These are phyloP conservation scores for Nakazawaea molendinolei DNA, from an alignment of 805 yeast genomes.

Conservation along the genomic window DNA sequence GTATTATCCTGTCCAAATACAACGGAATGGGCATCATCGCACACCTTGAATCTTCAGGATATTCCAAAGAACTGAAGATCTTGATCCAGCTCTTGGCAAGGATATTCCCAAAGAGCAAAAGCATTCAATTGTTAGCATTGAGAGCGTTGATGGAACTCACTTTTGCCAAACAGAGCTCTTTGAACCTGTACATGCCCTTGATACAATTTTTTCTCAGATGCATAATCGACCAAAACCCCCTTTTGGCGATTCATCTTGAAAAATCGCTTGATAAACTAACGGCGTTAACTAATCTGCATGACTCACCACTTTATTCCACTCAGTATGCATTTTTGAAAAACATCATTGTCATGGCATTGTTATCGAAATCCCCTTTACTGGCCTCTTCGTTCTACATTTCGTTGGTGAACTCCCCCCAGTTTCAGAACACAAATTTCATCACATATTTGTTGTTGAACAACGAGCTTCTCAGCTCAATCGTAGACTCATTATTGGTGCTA, in stretches of 20 bases:
- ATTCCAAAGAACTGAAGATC: slow-evolving; percentile 1
- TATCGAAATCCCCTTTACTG: slow-evolving; percentile 4
- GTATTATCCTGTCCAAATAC: neutral
- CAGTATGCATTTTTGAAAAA: slow-evolving; percentile 9
- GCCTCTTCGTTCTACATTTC: slow-evolving; percentile 9
- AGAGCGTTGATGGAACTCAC: slow-evolving; percentile 3
- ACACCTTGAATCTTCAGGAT: neutral
- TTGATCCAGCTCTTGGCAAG: slow-evolving; percentile 1
- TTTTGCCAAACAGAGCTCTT: slow-evolving; percentile 1
- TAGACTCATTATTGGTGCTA: slow-evolving; percentile 9
- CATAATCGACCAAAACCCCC: neutral
- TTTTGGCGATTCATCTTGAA: neutral
- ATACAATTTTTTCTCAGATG: neutral
- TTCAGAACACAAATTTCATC: slow-evolving; percentile 3
- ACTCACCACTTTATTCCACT: slow-evolving; percentile 2
- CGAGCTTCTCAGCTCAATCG: slow-evolving; percentile 8
- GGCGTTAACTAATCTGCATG: neutral
- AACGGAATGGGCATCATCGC: neutral
- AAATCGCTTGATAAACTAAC: neutral
- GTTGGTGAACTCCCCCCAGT: neutral
- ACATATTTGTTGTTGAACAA: slow-evolving; percentile 6
- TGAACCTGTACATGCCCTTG: neutral
- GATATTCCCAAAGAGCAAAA: neutral
- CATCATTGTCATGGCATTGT: slow-evolving; percentile 1
- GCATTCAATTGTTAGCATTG: slow-evolving; percentile 5